These are phyloP conservation scores for Anastatica hierochuntica DNA, from an alignment of 345 rosid species.

Conservation along the genomic window DNA sequence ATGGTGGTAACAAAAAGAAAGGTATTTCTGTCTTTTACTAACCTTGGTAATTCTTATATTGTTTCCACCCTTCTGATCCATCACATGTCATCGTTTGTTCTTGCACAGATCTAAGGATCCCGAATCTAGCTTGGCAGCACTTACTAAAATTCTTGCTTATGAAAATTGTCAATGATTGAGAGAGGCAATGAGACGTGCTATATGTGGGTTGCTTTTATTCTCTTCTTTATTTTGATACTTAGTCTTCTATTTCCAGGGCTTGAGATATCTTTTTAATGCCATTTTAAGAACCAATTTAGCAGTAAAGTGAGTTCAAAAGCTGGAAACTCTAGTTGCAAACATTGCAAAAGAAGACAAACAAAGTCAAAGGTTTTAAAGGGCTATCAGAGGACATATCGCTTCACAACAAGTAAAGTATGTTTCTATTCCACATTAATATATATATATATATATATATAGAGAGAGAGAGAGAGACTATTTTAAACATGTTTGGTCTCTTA, in stretches of 20 bases:
- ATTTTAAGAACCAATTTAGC: conserved; percentile 62
- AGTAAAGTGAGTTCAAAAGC: conserved; percentile 43
- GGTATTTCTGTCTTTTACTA: too few relatives aligned
- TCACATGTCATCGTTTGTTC: conserved; percentile 65
- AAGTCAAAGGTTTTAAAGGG: conserved; percentile 13
- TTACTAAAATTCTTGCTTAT: conserved; percentile 66
- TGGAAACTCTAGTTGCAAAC: conserved; percentile 23
- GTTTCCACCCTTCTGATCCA: conserved; percentile 43
- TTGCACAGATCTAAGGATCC: conserved; percentile 70
- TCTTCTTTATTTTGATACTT: background rate
- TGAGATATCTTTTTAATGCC: conserved; percentile 2
- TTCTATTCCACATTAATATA: too few relatives aligned
- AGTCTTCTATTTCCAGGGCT: background rate
- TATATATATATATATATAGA: too few relatives aligned
- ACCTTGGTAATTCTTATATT: conserved; percentile 29
- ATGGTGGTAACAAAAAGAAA: too few relatives aligned
- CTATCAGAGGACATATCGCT: too few relatives aligned
- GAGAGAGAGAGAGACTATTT: too few relatives aligned
- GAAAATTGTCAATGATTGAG: conserved; percentile 27
- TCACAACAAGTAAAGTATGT: too few relatives aligned
- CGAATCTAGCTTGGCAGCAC: conserved; percentile 38
- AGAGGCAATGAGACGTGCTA: conserved; percentile 35
- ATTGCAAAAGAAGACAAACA: conserved; percentile 33
- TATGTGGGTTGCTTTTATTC: conserved; percentile 33
- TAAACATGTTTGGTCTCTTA: too few relatives aligned